phyloP scores from a whole-genome alignment of 371 early-diverging fungal species.

The Mortierella sp. region DNA sequence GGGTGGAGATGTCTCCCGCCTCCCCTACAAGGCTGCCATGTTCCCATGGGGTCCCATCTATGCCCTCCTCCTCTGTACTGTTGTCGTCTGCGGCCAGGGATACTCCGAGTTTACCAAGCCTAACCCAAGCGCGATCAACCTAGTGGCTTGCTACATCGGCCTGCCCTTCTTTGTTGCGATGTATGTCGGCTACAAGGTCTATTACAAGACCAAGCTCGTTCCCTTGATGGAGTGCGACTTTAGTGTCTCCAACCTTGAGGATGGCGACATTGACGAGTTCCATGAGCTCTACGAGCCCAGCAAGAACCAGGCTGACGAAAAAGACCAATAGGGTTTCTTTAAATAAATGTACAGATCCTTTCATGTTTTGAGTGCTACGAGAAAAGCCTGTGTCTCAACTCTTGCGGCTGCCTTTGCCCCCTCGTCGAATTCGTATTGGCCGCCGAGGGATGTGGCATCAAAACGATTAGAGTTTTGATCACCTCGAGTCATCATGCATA shows the following conservation, averaged over 20 bases:
- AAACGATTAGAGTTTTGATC: background rate
- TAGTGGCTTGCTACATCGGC: conserved; percentile 68
- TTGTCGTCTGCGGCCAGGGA: conserved; percentile 82
- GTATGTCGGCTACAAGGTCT: conserved; percentile 69
- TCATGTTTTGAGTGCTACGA: too few species aligned
- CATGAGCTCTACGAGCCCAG: conserved; percentile 16
- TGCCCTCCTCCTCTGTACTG: conserved; percentile 70
- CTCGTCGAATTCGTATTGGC: too few species aligned
- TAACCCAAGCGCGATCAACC: conserved; percentile 51
- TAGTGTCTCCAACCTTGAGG: conserved; percentile 48
- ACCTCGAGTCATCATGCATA: conserved; percentile 8
- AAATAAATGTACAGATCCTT: too few species aligned
- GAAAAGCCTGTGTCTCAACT: too few species aligned
- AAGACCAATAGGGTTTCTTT: conserved; percentile 26
- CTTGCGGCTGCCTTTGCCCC: too few species aligned
- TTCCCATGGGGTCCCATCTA: conserved; percentile 82
- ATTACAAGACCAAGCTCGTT: conserved; percentile 53
- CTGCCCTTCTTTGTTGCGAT: conserved; percentile 66
- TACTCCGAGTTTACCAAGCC: conserved; percentile 53
- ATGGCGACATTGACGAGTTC: conserved; percentile 47
- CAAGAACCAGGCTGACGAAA: conserved; percentile 39
- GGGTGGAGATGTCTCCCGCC: conserved; percentile 69
- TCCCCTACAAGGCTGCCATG: conserved; percentile 82
- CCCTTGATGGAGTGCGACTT: conserved; percentile 57
- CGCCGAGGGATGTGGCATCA: background rate